Percentiles rank a stretch among this genome's conserved stretches.
Conservation (phyloP, 345 rosid genomes). For the Lenwebbia sp. region DNA sequence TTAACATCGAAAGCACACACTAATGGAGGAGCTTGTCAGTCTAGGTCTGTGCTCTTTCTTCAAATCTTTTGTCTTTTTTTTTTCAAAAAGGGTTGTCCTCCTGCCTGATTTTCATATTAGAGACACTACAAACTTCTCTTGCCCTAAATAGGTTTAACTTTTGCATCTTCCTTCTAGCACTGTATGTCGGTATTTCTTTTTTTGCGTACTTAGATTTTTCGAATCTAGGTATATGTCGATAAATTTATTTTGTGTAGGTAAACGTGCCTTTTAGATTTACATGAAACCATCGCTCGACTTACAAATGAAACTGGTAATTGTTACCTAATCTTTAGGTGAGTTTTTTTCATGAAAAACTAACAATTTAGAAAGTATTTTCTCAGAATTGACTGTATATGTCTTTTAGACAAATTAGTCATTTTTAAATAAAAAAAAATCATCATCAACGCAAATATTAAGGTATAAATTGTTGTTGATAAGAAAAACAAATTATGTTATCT, state of each 20-base stretch:
- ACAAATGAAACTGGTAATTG: background rate
- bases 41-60: background rate
- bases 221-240: background rate
- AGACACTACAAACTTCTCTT: background rate
- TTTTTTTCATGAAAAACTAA: background rate
- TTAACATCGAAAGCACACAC: background rate
- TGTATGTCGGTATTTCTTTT: background rate
- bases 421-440: background rate
- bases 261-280: background rate
- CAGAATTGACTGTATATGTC: background rate
- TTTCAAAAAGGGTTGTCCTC: background rate
- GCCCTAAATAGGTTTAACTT: background rate
- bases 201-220: no score
- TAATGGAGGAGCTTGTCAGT: background rate
- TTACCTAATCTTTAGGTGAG: background rate
- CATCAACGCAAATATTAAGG: background rate
- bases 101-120: background rate
- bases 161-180: background rate
- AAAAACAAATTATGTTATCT: background rate
- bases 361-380: no score
- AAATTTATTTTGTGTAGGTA: background rate
- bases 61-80: background rate
- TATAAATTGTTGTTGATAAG: background rate
- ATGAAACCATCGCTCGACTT: background rate
- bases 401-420: background rate